Evolutionary conservation across 2,329 filamentous ascomycete genomes (phyloP).

Genomic region (Alternaria triticina): DNA sequence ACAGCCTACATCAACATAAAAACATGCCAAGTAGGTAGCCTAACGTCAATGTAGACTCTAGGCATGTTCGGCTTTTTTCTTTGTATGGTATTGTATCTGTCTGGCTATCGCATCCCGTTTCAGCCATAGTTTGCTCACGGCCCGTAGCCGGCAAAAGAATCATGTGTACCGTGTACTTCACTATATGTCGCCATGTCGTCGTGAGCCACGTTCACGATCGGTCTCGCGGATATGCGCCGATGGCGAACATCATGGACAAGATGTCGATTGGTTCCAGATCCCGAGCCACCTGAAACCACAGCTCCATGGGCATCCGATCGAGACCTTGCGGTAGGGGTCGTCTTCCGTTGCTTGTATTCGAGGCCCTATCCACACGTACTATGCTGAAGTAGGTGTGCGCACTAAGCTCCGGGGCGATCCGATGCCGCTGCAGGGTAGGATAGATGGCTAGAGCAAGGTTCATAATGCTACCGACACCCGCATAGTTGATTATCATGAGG

Average conservation of each 20-base stretch:
- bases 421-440: constrained; percentile 49
- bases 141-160: not conserved
- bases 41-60: not conserved
- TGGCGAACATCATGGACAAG: constrained; percentile 47
- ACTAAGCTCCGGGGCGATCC: constrained; percentile 39
- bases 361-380: constrained; percentile 6
- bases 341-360: not conserved
- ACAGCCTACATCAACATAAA: not conserved
- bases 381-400: constrained; percentile 33
- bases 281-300: constrained; percentile 49
- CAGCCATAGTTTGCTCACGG: not conserved
- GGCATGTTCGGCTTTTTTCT: not conserved
- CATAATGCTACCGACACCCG: constrained; percentile 51
- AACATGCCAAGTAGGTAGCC: not conserved
- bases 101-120: not conserved
- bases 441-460: constrained; percentile 57
- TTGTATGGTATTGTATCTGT: not conserved
- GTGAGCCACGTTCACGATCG: too few species aligned
- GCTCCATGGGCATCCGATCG: constrained; percentile 47
- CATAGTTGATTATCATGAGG: constrained; percentile 52
- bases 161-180: not conserved
- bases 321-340: constrained; percentile 1
- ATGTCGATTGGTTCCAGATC: constrained; percentile 47
- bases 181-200: not conserved
- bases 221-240: constrained; percentile 26